Percentiles rank a stretch among this genome's conserved stretches.
These are phyloP conservation scores for Anisodus tanguticus DNA, from an alignment of 257 asterid species.

Conservation along the genomic window DNA sequence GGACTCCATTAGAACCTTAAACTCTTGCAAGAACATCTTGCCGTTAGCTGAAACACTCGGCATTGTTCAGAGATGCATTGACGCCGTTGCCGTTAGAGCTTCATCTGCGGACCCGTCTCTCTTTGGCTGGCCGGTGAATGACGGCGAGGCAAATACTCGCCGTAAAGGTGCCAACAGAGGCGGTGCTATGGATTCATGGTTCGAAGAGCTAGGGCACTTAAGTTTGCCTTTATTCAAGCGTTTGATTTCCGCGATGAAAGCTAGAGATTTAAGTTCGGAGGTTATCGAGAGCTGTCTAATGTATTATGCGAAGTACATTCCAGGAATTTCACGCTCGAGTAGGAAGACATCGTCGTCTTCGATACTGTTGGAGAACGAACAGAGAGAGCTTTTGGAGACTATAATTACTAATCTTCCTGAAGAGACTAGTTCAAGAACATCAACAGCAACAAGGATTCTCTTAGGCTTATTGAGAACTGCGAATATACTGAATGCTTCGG, in stretches of 20 bases:
- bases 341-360: conserved; percentile 68
- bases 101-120: conserved; percentile 75
- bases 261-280: conserved; percentile 64
- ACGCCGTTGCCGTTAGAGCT: conserved; percentile 69
- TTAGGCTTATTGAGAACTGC: conserved; percentile 84
- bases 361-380: conserved; percentile 69
- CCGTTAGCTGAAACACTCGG: conserved; percentile 71
- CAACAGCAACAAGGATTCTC: conserved; percentile 57
- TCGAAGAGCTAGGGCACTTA: conserved; percentile 71
- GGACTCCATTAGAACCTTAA: conserved; percentile 53
- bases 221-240: conserved; percentile 65
- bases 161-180: conserved; percentile 40
- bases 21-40: conserved; percentile 62
- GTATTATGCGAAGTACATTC: conserved; percentile 76
- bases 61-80: conserved; percentile 73
- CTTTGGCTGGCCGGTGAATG: conserved; percentile 94
- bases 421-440: conserved; percentile 49
- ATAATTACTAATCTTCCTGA: conserved; percentile 63
- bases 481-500: conserved; percentile 76
- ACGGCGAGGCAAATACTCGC: conserved; percentile 47
- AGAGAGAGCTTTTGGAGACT: conserved; percentile 82
- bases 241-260: conserved; percentile 67
- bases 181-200: conserved; percentile 58
- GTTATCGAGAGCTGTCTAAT: conserved; percentile 80
- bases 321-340: conserved; percentile 73